Percentiles rank a stretch among this genome's conserved stretches.
These are phyloP conservation scores for Monarda citriodora DNA, from an alignment of 305 asterid genomes.

Conservation along the genomic window DNA sequence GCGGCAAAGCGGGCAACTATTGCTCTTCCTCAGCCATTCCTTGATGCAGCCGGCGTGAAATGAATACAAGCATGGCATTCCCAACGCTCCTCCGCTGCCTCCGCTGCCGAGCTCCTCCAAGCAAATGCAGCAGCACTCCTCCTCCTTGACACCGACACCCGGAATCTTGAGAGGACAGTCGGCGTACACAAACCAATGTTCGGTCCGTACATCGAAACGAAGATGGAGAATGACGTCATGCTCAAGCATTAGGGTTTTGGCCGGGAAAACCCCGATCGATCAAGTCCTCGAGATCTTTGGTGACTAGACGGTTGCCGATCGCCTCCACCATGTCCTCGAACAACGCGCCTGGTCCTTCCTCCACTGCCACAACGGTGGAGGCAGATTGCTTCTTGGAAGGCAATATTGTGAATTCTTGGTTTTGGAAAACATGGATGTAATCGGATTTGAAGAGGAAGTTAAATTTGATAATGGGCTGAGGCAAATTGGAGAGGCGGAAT, in stretches of 20 bases:
- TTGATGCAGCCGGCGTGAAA: slow-evolving; percentile 17
- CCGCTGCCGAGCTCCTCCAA: not conserved
- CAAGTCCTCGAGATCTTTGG: not conserved
- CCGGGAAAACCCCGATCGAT: not conserved
- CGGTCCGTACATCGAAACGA: not conserved
- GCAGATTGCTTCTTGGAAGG: not conserved
- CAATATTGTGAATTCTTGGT: not conserved
- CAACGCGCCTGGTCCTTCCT: not conserved
- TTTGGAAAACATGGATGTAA: not conserved
- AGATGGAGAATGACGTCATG: not conserved
- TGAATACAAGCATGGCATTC: slow-evolving; percentile 15
- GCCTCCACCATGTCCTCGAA: not conserved
- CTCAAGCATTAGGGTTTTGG: not conserved
- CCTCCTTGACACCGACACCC: not conserved
- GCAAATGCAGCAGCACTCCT: slow-evolving; percentile 10
- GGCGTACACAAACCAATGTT: not conserved
- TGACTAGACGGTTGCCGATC: not conserved
- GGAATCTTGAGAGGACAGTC: not conserved
- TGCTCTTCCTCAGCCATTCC: slow-evolving; percentile 7
- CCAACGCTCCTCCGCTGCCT: not conserved
- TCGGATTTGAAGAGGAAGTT: not conserved
- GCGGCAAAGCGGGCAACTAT: slow-evolving; percentile 15
- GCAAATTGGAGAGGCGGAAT: not conserved
- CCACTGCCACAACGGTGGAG: too few relatives aligned
- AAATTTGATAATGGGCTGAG: not conserved